These are phyloP conservation scores for Jackrogersella minutella DNA, from an alignment of 495 filamentous ascomycete species.

Conservation along the genomic window DNA sequence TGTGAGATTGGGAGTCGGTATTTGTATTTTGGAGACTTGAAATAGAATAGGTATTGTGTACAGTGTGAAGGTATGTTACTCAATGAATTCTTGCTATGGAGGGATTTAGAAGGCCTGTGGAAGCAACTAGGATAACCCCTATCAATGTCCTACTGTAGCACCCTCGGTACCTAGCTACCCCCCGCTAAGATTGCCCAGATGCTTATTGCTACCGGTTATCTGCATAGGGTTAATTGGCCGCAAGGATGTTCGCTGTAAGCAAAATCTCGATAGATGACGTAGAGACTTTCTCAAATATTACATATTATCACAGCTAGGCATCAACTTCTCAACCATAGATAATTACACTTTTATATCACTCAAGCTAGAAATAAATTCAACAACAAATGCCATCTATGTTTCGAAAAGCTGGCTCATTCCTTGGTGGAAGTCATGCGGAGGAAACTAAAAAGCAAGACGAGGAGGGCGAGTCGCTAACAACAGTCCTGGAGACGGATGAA, in stretches of 20 bases:
- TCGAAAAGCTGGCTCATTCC: conserved; percentile 33
- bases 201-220: neutral
- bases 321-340: too few relatives aligned
- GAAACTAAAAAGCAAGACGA: conserved; percentile 25
- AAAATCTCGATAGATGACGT: conserved; percentile 26
- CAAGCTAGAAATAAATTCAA: too few relatives aligned
- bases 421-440: conserved; percentile 21
- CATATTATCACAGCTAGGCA: too few relatives aligned
- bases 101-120: too few relatives aligned
- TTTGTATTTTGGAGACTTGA: neutral
- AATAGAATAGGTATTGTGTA: too few relatives aligned
- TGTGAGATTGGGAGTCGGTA: neutral
- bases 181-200: neutral
- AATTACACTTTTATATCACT: too few relatives aligned
- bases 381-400: conserved; percentile 34
- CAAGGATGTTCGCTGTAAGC: conserved; percentile 19
- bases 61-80: too few relatives aligned
- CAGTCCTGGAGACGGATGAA: conserved; percentile 45
- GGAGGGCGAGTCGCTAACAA: conserved; percentile 41
- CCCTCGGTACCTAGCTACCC: too few relatives aligned
- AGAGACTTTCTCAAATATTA: too few relatives aligned
- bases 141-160: too few relatives aligned
- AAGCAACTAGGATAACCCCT: too few relatives aligned
- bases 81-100: too few relatives aligned
- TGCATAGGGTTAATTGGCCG: neutral